phyloP scores from a whole-genome alignment of 768 basidiomycete genomes.

The Kwoniella heveanensis region DNA sequence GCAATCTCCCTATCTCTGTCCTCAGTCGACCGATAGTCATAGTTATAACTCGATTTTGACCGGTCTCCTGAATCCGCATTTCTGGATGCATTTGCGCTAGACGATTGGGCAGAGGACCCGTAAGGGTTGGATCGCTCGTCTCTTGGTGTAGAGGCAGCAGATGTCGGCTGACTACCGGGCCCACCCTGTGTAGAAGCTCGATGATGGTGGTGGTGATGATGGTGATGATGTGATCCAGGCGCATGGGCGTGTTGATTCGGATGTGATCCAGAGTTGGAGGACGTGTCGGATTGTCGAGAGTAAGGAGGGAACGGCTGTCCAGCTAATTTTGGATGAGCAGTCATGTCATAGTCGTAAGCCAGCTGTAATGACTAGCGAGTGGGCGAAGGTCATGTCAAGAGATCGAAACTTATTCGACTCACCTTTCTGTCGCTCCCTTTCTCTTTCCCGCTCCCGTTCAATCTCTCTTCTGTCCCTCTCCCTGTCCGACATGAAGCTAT shows the following conservation, averaged over 20 bases:
- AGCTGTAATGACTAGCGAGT: too few relatives aligned
- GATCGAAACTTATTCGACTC: not conserved
- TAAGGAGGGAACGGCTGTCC: constrained; percentile 8
- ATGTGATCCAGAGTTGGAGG: not conserved
- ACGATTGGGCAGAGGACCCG: not conserved
- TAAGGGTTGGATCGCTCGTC: constrained; percentile 13
- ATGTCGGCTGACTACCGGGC: constrained; percentile 9
- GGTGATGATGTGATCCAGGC: constrained; percentile 13
- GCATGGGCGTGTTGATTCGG: not conserved
- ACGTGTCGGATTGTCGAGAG: constrained; percentile 13
- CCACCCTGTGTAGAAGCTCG: not conserved
- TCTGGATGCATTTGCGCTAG: not conserved
- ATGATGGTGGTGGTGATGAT: constrained; percentile 21
- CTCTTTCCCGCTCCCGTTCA: constrained; percentile 8
- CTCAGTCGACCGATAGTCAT: not conserved
- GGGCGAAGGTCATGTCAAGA: not conserved
- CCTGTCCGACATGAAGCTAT: constrained; percentile 11
- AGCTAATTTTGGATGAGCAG: not conserved
- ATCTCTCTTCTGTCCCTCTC: constrained; percentile 13
- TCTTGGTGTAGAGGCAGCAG: constrained; percentile 7
- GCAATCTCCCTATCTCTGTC: not conserved
- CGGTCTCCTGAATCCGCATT: constrained; percentile 4
- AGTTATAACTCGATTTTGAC: not conserved
- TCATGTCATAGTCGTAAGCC: not conserved
- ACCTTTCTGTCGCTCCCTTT: constrained; percentile 24